phyloP scores from a whole-genome alignment of 164 flowering plant genomes.

The Santalum album region DNA sequence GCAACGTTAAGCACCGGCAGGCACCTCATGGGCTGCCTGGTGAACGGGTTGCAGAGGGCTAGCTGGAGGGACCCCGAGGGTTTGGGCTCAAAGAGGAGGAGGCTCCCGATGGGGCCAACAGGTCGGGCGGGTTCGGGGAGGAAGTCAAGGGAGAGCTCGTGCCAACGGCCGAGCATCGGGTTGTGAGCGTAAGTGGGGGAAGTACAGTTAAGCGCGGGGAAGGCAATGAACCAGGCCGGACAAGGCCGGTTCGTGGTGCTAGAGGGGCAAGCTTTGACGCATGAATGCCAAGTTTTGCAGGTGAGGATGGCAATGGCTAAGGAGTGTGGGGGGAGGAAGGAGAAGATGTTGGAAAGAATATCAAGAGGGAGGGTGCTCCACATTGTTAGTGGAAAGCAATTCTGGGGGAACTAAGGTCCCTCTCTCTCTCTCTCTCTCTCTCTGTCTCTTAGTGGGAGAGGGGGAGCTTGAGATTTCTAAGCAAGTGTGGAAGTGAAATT shows the following conservation, averaged over 20 bases:
- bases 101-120: constrained; percentile 27
- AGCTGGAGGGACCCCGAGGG: constrained; percentile 22
- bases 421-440: too few species aligned
- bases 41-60: constrained; percentile 43
- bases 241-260: constrained; percentile 4
- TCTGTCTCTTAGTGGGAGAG: too few species aligned
- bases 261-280: constrained; percentile 14
- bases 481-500: too few species aligned
- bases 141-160: constrained; percentile 28
- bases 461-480: too few species aligned
- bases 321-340: constrained; percentile 59
- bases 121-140: constrained; percentile 31
- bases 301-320: constrained; percentile 39
- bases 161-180: constrained; percentile 30
- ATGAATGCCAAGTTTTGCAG: constrained; percentile 44
- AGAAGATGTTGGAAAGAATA: constrained; percentile 44
- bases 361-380: constrained; percentile 59
- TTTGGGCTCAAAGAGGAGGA: constrained; percentile 22
- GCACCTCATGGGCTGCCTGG: constrained; percentile 21
- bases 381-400: constrained; percentile 22
- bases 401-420: too few species aligned
- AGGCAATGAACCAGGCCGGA: constrained; percentile 49
- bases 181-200: constrained; percentile 31
- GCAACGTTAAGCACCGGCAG: constrained; percentile 29
- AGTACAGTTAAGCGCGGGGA: constrained; percentile 24